A percentile compares a stretch with the other conserved stretches of the same genome.
phyloP scores from a whole-genome alignment of 805 yeast species.

The Yamadazyma nakazawae region DNA sequence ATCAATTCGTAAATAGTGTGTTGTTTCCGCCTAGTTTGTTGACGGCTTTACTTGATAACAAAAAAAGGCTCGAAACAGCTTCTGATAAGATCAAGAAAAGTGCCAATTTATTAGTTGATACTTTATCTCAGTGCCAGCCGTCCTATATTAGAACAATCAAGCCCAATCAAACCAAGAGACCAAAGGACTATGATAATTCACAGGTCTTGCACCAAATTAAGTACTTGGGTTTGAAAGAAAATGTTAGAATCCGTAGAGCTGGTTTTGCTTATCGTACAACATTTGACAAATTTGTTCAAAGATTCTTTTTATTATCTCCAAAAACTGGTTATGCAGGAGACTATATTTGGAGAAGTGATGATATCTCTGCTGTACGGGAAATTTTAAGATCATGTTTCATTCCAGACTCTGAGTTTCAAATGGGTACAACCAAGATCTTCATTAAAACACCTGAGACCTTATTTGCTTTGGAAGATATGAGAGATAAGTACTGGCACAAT shows the following conservation, averaged over 20 bases:
- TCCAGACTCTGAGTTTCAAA: constrained; percentile 78
- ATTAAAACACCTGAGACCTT: constrained; percentile 96
- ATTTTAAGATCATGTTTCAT: constrained; percentile 58
- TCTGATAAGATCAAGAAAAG: constrained; percentile 90
- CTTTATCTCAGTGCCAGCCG: constrained; percentile 87
- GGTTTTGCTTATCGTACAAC: constrained; percentile 98
- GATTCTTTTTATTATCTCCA: constrained; percentile 84
- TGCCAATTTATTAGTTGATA: constrained; percentile 87
- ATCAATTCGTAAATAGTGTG: constrained; percentile 60
- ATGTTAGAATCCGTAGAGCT: constrained; percentile 95
- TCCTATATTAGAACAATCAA: constrained; percentile 96
- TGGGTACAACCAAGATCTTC: constrained; percentile 89
- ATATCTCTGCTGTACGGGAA: constrained; percentile 48
- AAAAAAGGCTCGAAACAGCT: constrained; percentile 89
- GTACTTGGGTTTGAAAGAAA: constrained; percentile 92
- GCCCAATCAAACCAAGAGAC: constrained; percentile 91
- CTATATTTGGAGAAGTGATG: constrained; percentile 57
- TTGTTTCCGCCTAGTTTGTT: constrained; percentile 41
- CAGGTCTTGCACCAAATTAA: constrained; percentile 95
- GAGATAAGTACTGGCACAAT: constrained; percentile 96
- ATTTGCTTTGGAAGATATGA: constrained; percentile 91
- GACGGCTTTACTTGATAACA: constrained; percentile 47
- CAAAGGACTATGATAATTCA: constrained; percentile 81
- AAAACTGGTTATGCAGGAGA: constrained; percentile 90
- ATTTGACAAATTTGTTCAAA: constrained; percentile 91